Percentiles rank a stretch among this genome's conserved stretches.
Evolutionary conservation across 73 alveolate genomes (phyloP).

Genomic region (Stentor roeselii): DNA sequence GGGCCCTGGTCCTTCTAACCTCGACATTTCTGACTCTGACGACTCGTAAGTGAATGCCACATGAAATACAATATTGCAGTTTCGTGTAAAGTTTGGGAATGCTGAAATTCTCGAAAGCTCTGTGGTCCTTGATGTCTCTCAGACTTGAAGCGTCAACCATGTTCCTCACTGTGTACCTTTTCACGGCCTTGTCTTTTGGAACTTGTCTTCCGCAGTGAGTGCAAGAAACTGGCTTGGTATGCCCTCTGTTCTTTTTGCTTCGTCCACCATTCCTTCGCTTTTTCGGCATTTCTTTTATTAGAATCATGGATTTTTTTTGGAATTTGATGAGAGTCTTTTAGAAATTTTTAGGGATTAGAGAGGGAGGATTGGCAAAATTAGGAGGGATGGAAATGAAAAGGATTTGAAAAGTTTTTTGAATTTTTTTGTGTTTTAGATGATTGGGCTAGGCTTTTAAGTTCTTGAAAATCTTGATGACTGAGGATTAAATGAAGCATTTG

Average conservation of each 20-base stretch:
- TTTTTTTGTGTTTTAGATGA: too few relatives aligned
- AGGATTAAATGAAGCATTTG: too few relatives aligned
- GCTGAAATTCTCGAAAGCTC: constrained; percentile 53
- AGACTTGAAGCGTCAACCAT: constrained; percentile 93
- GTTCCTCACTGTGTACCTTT: constrained; percentile 82
- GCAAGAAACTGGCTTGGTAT: constrained; percentile 83
- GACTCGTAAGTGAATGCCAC: constrained; percentile 86
- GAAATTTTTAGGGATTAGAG: too few relatives aligned
- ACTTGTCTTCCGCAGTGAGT: constrained; percentile 86
- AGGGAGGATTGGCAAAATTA: too few relatives aligned
- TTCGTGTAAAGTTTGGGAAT: constrained; percentile 26
- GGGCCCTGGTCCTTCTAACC: constrained; percentile 69
- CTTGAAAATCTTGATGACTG: too few relatives aligned
- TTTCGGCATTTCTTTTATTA: constrained; percentile 53
- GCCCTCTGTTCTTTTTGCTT: constrained; percentile 90
- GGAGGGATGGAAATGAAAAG: too few relatives aligned
- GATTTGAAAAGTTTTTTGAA: too few relatives aligned
- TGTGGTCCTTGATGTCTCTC: constrained; percentile 83
- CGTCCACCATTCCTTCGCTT: constrained; percentile 94
- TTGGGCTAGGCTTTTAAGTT: too few relatives aligned
- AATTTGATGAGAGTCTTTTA: too few relatives aligned
- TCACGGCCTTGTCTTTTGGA: constrained; percentile 93
- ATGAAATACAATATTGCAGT: constrained; percentile 79
- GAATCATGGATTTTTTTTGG: too few relatives aligned
- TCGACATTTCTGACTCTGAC: constrained; percentile 78